phyloP scores from a whole-genome alignment of 257 asterid genomes.

The Nicotiana obtusifolia region DNA sequence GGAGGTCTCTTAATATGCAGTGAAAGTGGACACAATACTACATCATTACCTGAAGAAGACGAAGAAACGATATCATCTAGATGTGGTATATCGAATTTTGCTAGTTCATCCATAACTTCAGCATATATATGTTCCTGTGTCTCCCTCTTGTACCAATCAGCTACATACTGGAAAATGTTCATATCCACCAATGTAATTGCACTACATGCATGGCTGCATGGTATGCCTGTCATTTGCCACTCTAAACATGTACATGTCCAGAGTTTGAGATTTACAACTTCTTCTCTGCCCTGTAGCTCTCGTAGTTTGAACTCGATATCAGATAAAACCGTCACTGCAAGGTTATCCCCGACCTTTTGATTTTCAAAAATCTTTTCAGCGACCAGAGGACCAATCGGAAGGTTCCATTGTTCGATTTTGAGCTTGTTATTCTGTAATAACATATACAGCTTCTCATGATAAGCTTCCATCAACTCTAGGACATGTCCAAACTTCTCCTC shows the following conservation, averaged over 20 bases:
- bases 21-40: background rate
- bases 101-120: constrained; percentile 2
- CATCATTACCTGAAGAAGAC: background rate
- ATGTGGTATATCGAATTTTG: constrained; percentile 6
- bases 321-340: background rate
- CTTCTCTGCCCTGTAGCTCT: background rate
- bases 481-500: constrained; percentile 5
- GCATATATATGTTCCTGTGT: constrained; percentile 14
- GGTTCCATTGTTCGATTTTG: background rate
- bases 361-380: constrained; percentile 3
- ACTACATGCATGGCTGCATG: constrained; percentile 4
- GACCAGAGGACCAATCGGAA: background rate
- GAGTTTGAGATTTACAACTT: constrained; percentile 10
- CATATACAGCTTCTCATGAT: constrained; percentile 5
- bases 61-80: constrained; percentile 2
- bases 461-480: constrained; percentile 16
- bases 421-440: constrained; percentile 5
- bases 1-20: constrained; percentile 6
- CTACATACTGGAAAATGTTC: constrained; percentile 3
- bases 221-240: constrained; percentile 17
- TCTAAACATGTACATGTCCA: constrained; percentile 12
- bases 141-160: constrained; percentile 9
- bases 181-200: background rate
- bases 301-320: constrained; percentile 2
- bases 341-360: background rate